A percentile compares a stretch with the other conserved stretches of the same genome.
These are phyloP conservation scores for Populus hybrid DNA, from an alignment of 441 rosid species.

Conservation along the genomic window DNA sequence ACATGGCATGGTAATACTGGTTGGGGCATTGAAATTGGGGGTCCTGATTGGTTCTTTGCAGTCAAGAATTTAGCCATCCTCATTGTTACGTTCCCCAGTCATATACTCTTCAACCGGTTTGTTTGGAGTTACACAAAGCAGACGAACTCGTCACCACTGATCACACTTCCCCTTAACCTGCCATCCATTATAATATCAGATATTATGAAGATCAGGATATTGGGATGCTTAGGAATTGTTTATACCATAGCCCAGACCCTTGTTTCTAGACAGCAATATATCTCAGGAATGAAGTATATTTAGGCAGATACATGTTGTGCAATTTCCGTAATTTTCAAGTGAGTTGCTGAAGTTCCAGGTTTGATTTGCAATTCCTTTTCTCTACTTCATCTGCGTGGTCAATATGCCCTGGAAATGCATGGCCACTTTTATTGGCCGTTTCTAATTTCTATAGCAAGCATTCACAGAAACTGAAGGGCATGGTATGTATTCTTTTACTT, in stretches of 20 bases:
- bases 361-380: constrained; percentile 4
- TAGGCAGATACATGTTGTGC: constrained; percentile 48
- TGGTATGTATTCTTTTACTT: too few species aligned
- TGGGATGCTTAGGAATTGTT: constrained; percentile 79
- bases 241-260: constrained; percentile 78
- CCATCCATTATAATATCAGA: constrained; percentile 85
- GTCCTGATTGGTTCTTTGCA: constrained; percentile 91
- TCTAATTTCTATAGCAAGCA: too few species aligned
- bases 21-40: constrained; percentile 94
- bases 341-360: constrained; percentile 29
- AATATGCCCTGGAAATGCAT: not conserved
- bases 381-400: not conserved
- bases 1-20: constrained; percentile 89
- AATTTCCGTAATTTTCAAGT: constrained; percentile 38
- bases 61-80: constrained; percentile 88
- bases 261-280: constrained; percentile 93
- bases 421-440: not conserved
- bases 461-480: too few species aligned
- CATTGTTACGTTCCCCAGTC: constrained; percentile 88
- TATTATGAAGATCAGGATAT: constrained; percentile 70
- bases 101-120: constrained; percentile 83
- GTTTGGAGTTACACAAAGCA: constrained; percentile 86
- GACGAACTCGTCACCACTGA: constrained; percentile 58
- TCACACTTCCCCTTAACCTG: constrained; percentile 83
- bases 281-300: constrained; percentile 89